Percentiles rank a stretch among this genome's conserved stretches.
phyloP scores from a whole-genome alignment of 2,329 filamentous ascomycete genomes.

The Harringtonia aguacate region DNA sequence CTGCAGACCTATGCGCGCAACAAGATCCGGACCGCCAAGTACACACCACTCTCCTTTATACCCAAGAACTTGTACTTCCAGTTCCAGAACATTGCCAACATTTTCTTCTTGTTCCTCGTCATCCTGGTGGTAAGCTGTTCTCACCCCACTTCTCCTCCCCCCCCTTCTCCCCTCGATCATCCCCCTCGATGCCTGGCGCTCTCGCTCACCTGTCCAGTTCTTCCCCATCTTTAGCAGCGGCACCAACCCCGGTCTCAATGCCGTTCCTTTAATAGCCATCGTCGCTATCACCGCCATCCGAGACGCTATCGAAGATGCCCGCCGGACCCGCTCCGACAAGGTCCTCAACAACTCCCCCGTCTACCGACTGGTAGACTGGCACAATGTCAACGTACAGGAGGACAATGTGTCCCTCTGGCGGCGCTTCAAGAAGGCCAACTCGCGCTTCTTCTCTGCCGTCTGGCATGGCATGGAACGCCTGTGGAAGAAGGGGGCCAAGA shows the following conservation, averaged over 20 bases:
- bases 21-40: constrained; percentile 97
- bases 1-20: constrained; percentile 66
- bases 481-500: constrained; percentile 40
- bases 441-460: constrained; percentile 45
- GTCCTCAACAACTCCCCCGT: constrained; percentile 95
- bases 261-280: constrained; percentile 89
- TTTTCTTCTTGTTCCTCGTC: constrained; percentile 95
- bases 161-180: constrained; percentile 13
- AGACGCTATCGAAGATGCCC: constrained; percentile 91
- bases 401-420: constrained; percentile 83
- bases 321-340: constrained; percentile 81
- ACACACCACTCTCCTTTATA: constrained; percentile 87
- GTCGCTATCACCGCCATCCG: constrained; percentile 81
- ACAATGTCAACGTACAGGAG: constrained; percentile 85
- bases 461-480: constrained; percentile 34
- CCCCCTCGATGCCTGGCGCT: neutral
- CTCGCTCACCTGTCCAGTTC: constrained; percentile 45
- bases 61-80: constrained; percentile 97
- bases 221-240: constrained; percentile 96
- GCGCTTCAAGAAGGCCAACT: constrained; percentile 78
- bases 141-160: too few relatives aligned
- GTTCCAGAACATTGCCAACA: constrained; percentile 96
- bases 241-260: constrained; percentile 77
- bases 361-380: constrained; percentile 77
- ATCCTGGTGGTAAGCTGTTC: constrained; percentile 91